phyloP scores from a whole-genome alignment of 352 stramenopile species.

The Phytophthora colocasiae region DNA sequence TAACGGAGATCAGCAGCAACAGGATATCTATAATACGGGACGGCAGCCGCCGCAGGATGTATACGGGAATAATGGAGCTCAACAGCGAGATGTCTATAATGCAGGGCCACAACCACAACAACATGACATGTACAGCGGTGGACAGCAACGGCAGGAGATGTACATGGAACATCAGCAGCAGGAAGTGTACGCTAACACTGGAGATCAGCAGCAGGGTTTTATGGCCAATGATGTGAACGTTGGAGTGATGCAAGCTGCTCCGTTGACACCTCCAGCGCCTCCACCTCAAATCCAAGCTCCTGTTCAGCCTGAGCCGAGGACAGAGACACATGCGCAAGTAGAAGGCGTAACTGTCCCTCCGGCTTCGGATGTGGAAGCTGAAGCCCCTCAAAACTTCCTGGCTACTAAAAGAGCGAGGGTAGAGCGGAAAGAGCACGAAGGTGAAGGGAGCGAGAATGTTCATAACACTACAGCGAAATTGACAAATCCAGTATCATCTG shows the following conservation, averaged over 20 bases:
- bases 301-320: neutral
- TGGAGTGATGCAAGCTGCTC: constrained; percentile 20
- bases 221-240: constrained; percentile 19
- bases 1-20: constrained; percentile 26
- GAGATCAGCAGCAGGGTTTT: constrained; percentile 21
- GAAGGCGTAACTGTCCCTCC: neutral
- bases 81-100: constrained; percentile 11
- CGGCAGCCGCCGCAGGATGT: constrained; percentile 8
- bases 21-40: constrained; percentile 17
- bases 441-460: constrained; percentile 6
- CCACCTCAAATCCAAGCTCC: constrained; percentile 6
- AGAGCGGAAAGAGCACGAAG: constrained; percentile 6
- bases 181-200: constrained; percentile 12
- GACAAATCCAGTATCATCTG: neutral
- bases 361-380: constrained; percentile 11
- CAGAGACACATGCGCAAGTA: constrained; percentile 1
- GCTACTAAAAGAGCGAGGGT: constrained; percentile 21
- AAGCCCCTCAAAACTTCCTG: constrained; percentile 18
- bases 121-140: constrained; percentile 7
- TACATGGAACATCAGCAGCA: constrained; percentile 20
- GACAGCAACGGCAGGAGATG: constrained; percentile 12
- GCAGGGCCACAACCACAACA: constrained; percentile 1
- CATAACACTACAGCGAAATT: constrained; percentile 1
- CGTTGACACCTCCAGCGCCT: constrained; percentile 13
- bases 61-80: constrained; percentile 6